Conservation (phyloP, 2,329 filamentous ascomycete species). For the Pyricularia sp. region DNA sequence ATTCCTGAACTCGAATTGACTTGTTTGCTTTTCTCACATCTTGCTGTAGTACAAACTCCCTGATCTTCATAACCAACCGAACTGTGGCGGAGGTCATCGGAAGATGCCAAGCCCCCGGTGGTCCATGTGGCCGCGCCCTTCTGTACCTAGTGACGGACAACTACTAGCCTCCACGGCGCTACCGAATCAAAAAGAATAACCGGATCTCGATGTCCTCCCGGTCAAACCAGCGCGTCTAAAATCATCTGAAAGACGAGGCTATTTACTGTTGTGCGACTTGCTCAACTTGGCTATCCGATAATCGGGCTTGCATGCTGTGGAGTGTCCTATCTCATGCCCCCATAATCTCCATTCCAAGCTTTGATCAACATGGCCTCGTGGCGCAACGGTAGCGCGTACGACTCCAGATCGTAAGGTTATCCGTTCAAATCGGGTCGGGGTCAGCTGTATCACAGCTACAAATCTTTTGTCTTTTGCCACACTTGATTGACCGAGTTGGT, state of each 20-base stretch:
- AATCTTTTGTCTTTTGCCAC: not conserved
- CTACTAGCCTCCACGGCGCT: not conserved
- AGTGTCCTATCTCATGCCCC: not conserved
- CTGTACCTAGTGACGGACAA: not conserved
- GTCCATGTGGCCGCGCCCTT: not conserved
- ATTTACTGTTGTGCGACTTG: not conserved
- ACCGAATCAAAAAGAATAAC: not conserved
- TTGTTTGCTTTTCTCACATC: too few relatives aligned
- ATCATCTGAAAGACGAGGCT: not conserved
- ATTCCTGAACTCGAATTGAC: too few relatives aligned
- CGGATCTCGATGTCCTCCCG: not conserved
- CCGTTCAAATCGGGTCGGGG: slow-evolving; percentile 5
- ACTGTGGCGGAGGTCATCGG: not conserved
- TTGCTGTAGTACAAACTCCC: too few relatives aligned
- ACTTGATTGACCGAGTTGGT: too few relatives aligned
- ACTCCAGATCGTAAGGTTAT: slow-evolving; percentile 5
- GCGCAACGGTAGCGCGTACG: slow-evolving; percentile 5
- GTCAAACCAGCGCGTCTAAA: not conserved
- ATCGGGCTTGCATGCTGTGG: not conserved
- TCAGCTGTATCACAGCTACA: not conserved
- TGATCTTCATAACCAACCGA: not conserved
- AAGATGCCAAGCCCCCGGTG: not conserved
- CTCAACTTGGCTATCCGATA: not conserved
- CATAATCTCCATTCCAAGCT: not conserved
- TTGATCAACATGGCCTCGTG: not conserved